Evolutionary conservation across 1,139 yeast genomes (phyloP), one percentile per base, ranked within the genome.

Genomic region (Taphrina pruni): DNA sequence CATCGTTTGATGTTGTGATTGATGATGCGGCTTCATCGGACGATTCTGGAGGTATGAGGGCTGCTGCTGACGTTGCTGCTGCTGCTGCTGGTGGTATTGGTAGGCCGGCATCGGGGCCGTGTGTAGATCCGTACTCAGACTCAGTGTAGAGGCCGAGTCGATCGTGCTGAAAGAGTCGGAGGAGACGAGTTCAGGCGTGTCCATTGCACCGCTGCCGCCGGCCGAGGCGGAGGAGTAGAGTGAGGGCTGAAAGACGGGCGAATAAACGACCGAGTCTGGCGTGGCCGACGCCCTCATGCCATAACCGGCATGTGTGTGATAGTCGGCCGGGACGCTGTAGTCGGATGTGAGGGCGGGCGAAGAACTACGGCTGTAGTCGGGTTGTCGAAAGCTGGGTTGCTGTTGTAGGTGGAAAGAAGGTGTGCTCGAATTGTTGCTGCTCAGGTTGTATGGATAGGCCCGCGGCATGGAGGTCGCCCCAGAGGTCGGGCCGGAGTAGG

Each of bases 131-230:
- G 36, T 26, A n/a, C 20, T 9, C 36, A 21, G 54, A 6, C 60
- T 41, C 35, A 56, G 21, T 9, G 60, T 9, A 17, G 60, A 56
- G 41, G 50, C 21, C n/a, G 67, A 35, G 45, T 56, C 58, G 11
- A 54, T 4, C 14, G 67, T 64, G 45, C 61, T 57, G 54, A 55
- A 20, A 6, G 67, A 64, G 45, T 55, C 67, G 45, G 61, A 54
- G 48, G 61, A 54, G 45, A 64, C 56, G 46, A 64, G 60, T 20
- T 64, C 67, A 8, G 67, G 67, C n/a, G 66, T 62, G 39, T 43
- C 11, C 48, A 26, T 26, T 26, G 32, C 32, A 26, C 32, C 46
- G 46, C n/a, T 5, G 14, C 46, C 5, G 46, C 60, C 32, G 32
- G 32, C 32, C 32, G 32, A 26, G 32, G 4, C 4, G 14, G 67